Percentiles rank a stretch among this genome's conserved stretches.
These are phyloP conservation scores for Earliella scabrosa DNA, from an alignment of 1,284 basidiomycete species.

Conservation along the genomic window DNA sequence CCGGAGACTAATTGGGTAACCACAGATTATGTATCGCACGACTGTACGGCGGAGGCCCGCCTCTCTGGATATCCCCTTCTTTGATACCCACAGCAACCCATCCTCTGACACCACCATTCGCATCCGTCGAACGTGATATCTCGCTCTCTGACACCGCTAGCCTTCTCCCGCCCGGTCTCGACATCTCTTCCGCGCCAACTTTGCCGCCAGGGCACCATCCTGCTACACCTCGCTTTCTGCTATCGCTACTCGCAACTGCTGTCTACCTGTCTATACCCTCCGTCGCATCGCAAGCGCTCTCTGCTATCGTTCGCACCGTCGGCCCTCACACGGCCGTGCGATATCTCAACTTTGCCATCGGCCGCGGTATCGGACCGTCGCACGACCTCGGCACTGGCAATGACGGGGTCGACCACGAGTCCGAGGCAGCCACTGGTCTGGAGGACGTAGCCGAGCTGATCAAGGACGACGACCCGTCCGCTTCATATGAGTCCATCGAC, in stretches of 20 bases:
- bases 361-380: slow-evolving; percentile 65
- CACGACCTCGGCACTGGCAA: slow-evolving; percentile 32
- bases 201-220: slow-evolving; percentile 65
- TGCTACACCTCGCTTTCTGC: slow-evolving; percentile 80
- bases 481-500: slow-evolving; percentile 4
- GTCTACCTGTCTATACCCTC: slow-evolving; percentile 86
- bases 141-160: slow-evolving; percentile 25
- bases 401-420: slow-evolving; percentile 50
- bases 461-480: slow-evolving; percentile 28
- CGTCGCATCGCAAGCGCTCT: slow-evolving; percentile 76
- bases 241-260: slow-evolving; percentile 86
- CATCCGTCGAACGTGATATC: slow-evolving; percentile 24
- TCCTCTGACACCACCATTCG: slow-evolving; percentile 73
- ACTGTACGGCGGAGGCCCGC: slow-evolving; percentile 86
- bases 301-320: slow-evolving; percentile 74
- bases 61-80: slow-evolving; percentile 67
- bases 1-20: neutral
- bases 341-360: slow-evolving; percentile 87
- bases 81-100: slow-evolving; percentile 67
- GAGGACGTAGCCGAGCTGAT: slow-evolving; percentile 67
- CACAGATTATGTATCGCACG: slow-evolving; percentile 80
- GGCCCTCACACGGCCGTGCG: slow-evolving; percentile 79
- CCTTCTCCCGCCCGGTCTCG: slow-evolving; percentile 29
- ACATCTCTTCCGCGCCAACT: slow-evolving; percentile 29
- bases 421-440: slow-evolving; percentile 67